Evolutionary conservation across 495 filamentous ascomycete species (phyloP).

Genomic region (Aspergillus kassunensis): DNA sequence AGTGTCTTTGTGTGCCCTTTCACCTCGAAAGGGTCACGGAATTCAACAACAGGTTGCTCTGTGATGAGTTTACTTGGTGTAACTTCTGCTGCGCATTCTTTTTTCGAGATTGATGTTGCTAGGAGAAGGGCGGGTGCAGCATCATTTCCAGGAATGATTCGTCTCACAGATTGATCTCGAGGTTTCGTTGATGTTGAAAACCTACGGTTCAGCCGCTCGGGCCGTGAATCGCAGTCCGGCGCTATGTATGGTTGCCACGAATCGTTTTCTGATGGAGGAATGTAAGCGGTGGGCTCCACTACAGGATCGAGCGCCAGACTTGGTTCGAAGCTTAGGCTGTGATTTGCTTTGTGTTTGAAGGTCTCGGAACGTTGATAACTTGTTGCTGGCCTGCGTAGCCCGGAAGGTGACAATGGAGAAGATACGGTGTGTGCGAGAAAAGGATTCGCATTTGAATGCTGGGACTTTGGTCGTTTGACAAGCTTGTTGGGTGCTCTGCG

Average conservation of each 20-base stretch:
- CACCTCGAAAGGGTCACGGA: constrained; percentile 35
- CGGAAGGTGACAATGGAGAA: constrained; percentile 50
- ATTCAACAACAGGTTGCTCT: constrained; percentile 26
- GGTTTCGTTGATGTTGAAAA: constrained; percentile 27
- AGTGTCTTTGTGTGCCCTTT: constrained; percentile 5
- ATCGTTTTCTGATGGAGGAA: constrained; percentile 16
- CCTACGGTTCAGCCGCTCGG: constrained; percentile 34
- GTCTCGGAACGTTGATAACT: constrained; percentile 82
- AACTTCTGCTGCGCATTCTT: constrained; percentile 4
- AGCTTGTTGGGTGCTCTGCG: constrained; percentile 73
- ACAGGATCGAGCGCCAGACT: constrained; percentile 15
- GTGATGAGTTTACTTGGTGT: constrained; percentile 5
- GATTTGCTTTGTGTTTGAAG: constrained; percentile 46
- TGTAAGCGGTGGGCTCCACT: constrained; percentile 11
- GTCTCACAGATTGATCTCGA: constrained; percentile 24
- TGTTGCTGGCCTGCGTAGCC: constrained; percentile 73
- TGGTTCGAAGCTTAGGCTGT: constrained; percentile 30
- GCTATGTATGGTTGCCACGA: constrained; percentile 48
- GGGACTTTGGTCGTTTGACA: constrained; percentile 75
- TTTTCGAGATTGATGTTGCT: constrained; percentile 32
- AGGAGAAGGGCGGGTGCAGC: constrained; percentile 37
- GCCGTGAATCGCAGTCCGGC: constrained; percentile 28
- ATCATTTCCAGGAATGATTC: constrained; percentile 24
- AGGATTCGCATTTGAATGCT: constrained; percentile 42
- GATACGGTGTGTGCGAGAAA: constrained; percentile 23